Percentiles rank a stretch among this genome's conserved stretches.
Evolutionary conservation across 768 basidiomycete genomes (phyloP).

Genomic region (Tulasnella calospora): DNA sequence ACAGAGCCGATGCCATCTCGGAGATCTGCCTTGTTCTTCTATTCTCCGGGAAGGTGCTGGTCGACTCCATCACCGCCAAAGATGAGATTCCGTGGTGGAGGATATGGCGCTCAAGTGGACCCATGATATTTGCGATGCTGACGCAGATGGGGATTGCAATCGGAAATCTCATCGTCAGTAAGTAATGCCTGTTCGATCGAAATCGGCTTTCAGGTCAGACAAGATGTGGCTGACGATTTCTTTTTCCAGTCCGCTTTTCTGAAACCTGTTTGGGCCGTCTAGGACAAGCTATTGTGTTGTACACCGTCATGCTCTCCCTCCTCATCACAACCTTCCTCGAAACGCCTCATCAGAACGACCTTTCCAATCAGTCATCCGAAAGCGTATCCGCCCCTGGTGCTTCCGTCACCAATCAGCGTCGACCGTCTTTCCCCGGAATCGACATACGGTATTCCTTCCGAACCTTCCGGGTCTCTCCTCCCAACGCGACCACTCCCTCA

Average conservation of each 20-base stretch:
- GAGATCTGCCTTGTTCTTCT: conserved; percentile 55
- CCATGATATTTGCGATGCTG: conserved; percentile 50
- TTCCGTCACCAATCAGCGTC: background rate
- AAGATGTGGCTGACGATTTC: background rate
- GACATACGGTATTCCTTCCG: conserved; percentile 7
- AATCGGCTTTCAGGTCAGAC: conserved; percentile 8
- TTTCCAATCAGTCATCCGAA: background rate
- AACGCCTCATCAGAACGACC: background rate
- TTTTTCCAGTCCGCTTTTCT: conserved; percentile 55
- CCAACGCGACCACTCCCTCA: conserved; percentile 5
- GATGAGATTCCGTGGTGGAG: conserved; percentile 38
- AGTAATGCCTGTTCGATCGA: conserved; percentile 35
- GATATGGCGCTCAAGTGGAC: conserved; percentile 46
- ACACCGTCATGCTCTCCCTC: conserved; percentile 54
- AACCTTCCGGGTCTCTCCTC: background rate
- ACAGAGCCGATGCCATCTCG: conserved; percentile 53
- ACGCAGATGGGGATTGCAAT: conserved; percentile 52
- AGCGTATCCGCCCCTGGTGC: background rate
- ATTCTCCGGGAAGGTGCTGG: conserved; percentile 54
- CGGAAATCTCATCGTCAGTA: conserved; percentile 55
- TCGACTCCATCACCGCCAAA: conserved; percentile 50
- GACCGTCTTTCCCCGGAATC: conserved; percentile 14
- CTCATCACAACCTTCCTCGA: conserved; percentile 44
- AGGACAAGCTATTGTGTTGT: conserved; percentile 54
- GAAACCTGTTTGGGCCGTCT: conserved; percentile 68